Base-by-base conservation (phyloP, 345 rosid genomes). In the Populus pruinosa region DNA sequence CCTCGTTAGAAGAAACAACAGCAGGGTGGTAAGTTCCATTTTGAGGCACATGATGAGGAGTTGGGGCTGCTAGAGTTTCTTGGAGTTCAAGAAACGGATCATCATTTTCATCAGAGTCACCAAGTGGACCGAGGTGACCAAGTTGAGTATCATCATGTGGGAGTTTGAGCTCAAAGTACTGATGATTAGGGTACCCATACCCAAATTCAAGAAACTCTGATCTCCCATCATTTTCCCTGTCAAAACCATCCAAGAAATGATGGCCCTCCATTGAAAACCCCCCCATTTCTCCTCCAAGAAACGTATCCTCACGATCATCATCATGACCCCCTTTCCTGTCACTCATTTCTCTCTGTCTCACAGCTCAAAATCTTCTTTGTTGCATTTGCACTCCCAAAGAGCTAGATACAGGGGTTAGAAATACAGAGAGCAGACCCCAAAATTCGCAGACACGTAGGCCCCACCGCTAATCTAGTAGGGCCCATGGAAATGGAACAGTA, bases 41-140 rank as follows among this genome's bases (percentile, higher is more conserved):
- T 43, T 43, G 49, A 53, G 6, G 20, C 31, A 35, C 25, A 6
- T 43, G 38, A 21, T 53, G 73, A 59, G 16, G 73, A 59, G 16
- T 23, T n/a, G 75, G 38, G 14, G 66, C 31, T 25, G 33, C 74
- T 44, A 18, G 62, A 31, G n/a, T 79, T 79, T 73, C 82, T 79
- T 79, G 82, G 14, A 61, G 44, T 41, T 53, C 81, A 78, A 67
- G 77, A 70, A 73, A 65, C 13, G 43, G 7, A 73, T 25, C 70
- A 23, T 50, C 50, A 27, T 38, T 47, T 47, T 47, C 66, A 27
- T 2, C 9, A 64, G 14, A 9, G 29, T 64, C 68, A 64, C 68
- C 18, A 4, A 3, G 17, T n/a, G 13, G 55, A 25, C 20, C 1
- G 33, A 43, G 72, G 50, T 12, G 50, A 47, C 50, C 18, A 47